Percentiles rank a stretch among this genome's conserved stretches.
phyloP scores from a whole-genome alignment of 306 rosid genomes.

The Trichosanthes cucumerina region DNA sequence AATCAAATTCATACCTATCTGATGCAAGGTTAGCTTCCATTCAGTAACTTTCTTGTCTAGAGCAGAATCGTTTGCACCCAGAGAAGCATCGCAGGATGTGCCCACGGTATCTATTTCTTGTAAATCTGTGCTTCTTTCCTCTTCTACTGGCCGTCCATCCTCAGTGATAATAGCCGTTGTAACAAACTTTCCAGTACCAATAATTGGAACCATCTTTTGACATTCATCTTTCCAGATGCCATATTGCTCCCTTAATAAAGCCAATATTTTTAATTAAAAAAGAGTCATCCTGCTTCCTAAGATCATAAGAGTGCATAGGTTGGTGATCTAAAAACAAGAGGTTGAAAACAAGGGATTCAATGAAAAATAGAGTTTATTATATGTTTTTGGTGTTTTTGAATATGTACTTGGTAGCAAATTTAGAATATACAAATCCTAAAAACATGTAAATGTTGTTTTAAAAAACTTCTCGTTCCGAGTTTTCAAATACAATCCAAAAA shows the following conservation, averaged over 20 bases:
- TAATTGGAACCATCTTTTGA: slow-evolving; percentile 58
- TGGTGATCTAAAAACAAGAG: not conserved
- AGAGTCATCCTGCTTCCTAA: not conserved
- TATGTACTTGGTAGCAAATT: not conserved
- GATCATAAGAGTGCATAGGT: not conserved
- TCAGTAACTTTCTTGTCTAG: slow-evolving; percentile 57
- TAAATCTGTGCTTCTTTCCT: slow-evolving; percentile 15
- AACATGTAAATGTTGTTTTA: not conserved
- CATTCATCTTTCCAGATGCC: slow-evolving; percentile 69
- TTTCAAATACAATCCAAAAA: not conserved
- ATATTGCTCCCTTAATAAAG: slow-evolving; percentile 58
- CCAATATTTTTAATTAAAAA: not conserved
- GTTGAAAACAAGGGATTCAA: not conserved
- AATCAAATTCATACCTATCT: slow-evolving; percentile 57
- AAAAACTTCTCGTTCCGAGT: not conserved
- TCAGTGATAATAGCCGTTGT: slow-evolving; percentile 45
- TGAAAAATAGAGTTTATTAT: not conserved
- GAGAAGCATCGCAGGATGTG: not conserved
- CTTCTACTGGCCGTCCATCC: slow-evolving; percentile 40
- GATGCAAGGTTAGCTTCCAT: slow-evolving; percentile 72
- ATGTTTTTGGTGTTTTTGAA: not conserved
- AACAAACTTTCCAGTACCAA: slow-evolving; percentile 68
- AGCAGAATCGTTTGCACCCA: slow-evolving; percentile 13
- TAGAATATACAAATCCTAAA: not conserved
- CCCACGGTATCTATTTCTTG: not conserved